Percentiles rank a stretch among this genome's conserved stretches.
phyloP scores from a whole-genome alignment of 2,329 filamentous ascomycete genomes.

The Botryotinia calthae region DNA sequence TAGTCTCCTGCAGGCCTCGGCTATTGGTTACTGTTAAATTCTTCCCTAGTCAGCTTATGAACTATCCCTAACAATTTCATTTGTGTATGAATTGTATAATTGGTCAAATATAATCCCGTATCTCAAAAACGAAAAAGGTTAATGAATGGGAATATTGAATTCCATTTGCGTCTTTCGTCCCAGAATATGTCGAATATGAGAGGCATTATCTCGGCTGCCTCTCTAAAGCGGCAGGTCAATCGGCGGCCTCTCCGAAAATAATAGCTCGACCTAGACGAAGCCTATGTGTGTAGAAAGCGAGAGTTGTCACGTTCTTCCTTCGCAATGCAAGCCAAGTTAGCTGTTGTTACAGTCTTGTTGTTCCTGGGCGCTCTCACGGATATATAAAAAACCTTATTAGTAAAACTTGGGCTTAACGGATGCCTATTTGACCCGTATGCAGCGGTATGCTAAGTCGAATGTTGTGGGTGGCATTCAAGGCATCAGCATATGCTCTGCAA shows the following conservation, averaged over 20 bases:
- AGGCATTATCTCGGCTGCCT: not conserved
- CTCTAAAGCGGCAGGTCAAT: not conserved
- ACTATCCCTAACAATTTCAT: not conserved
- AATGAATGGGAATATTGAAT: not conserved
- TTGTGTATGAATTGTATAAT: not conserved
- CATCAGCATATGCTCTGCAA: slow-evolving; percentile 12
- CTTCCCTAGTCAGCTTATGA: slow-evolving; percentile 11
- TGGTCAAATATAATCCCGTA: not conserved
- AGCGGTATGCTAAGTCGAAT: not conserved
- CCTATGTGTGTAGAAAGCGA: not conserved
- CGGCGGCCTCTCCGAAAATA: slow-evolving; percentile 2
- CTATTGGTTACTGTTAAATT: not conserved
- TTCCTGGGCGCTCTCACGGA: not conserved
- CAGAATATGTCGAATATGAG: not conserved
- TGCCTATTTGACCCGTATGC: slow-evolving; percentile 11
- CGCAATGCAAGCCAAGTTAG: not conserved
- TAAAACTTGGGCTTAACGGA: not conserved
- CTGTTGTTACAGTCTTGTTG: not conserved
- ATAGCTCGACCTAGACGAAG: not conserved
- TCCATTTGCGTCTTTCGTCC: not conserved
- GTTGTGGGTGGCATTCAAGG: slow-evolving; percentile 12
- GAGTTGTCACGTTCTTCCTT: not conserved
- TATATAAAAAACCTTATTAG: not conserved
- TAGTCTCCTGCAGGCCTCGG: too few relatives aligned
- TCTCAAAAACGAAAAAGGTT: not conserved